These are phyloP conservation scores for Cladophialophora exuberans DNA, from an alignment of 2,329 filamentous ascomycete species.

Conservation along the genomic window DNA sequence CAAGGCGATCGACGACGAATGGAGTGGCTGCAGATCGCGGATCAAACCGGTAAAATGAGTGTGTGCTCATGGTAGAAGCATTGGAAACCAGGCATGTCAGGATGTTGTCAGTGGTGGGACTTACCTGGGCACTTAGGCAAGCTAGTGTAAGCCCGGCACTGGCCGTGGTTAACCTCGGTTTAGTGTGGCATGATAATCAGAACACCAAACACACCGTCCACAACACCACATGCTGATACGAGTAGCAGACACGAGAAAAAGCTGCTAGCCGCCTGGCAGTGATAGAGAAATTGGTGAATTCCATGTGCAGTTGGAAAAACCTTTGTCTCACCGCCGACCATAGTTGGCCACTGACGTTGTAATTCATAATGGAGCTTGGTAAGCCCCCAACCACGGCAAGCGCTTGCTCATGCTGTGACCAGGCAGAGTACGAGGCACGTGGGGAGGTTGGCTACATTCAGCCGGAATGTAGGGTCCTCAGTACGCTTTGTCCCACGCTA, in stretches of 20 bases:
- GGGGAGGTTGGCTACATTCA: no score
- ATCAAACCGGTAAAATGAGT: constrained; percentile 22
- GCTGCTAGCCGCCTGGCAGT: no score
- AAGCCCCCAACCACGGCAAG: not conserved
- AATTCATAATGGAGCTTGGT: constrained; percentile 9
- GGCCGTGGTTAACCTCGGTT: constrained; percentile 27
- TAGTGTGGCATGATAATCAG: constrained; percentile 29
- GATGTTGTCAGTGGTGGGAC: constrained; percentile 22
- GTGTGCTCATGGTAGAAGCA: constrained; percentile 1
- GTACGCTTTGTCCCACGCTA: no score
- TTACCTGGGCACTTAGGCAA: not conserved
- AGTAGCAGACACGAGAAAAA: no score
- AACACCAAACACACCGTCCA: not conserved
- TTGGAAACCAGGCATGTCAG: constrained; percentile 9
- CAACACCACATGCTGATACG: not conserved
- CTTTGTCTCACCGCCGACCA: no score
- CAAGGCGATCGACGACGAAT: constrained; percentile 13
- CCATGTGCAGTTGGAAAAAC: no score
- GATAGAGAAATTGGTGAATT: no score
- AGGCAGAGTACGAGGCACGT: not conserved
- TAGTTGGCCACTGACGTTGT: not conserved
- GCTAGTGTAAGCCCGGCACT: constrained; percentile 16
- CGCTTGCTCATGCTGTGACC: not conserved
- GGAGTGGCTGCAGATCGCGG: constrained; percentile 20
- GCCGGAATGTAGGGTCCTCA: no score